Conservation (phyloP, 805 yeast species). For the Zygoascus bituminiphila region DNA sequence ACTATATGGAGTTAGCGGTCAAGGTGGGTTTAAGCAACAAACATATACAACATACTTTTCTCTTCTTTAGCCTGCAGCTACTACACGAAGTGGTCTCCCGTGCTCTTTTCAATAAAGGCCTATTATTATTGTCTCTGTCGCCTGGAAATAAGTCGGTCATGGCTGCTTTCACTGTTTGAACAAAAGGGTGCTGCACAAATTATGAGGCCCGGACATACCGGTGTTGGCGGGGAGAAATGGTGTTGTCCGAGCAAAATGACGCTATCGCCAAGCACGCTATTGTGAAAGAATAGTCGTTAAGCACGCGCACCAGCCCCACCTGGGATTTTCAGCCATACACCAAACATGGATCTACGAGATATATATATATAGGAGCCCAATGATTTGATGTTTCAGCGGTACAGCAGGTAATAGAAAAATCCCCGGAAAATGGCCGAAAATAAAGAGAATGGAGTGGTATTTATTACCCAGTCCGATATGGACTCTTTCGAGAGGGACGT, state of each 20-base stretch:
- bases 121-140: too few species aligned
- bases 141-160: too few species aligned
- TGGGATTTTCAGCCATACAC: background rate
- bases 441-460: background rate
- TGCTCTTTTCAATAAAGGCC: background rate
- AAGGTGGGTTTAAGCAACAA: background rate
- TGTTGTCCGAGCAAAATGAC: background rate
- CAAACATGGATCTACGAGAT: background rate
- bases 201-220: background rate
- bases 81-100: conserved; percentile 5
- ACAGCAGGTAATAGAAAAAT: too few species aligned
- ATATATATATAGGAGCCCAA: background rate
- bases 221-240: background rate
- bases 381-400: background rate
- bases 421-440: background rate
- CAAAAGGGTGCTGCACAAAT: background rate
- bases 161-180: too few species aligned
- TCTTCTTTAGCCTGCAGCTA: background rate
- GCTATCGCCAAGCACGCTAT: too few species aligned
- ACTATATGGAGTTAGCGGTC: too few species aligned
- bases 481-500: conserved; percentile 1
- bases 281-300: too few species aligned
- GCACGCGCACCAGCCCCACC: too few species aligned
- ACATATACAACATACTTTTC: background rate
- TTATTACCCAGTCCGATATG: background rate